Base-by-base conservation (phyloP, 768 basidiomycete genomes). In the Candolleomyces eurysporus region DNA sequence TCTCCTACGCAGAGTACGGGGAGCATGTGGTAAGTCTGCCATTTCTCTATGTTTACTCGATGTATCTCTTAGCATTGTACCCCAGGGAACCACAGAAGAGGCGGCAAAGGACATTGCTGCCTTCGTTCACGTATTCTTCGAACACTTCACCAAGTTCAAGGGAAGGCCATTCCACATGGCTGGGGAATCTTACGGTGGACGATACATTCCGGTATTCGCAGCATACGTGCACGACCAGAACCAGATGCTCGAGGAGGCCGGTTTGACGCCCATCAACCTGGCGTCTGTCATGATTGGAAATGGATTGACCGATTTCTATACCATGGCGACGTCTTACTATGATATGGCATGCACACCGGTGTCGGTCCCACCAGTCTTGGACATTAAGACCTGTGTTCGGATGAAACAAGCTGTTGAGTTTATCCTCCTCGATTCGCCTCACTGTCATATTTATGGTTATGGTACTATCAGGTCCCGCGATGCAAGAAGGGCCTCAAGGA, bases 141-240 rank as follows among this genome's bases (percentile, higher is more conserved):
- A 92, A 64, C 86, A 87, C 0, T 94, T 93, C 76, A 76, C 79
- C 14, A 82, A 90, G 64, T 92, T 90, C 72, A 70, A 83, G 52
- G 89, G 88, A 3, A 74, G 91, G 22, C 76, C 83, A 0, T 78
- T 94, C 49, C 89, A 92, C 64, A 77, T 93, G 55, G 80, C 90
- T 0, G 92, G 91, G 30, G 91, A 93, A 75, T 91, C 88, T 1
- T 92, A 92, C 65, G 90, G 84, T 0, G 90, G 88, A 4, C 84
- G 85, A 8, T 89, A 90, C 66, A 75, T 90, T 1, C 89, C 88
- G 0, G 75, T 89, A 1, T 94, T 93, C 61, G 92, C 90, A 0
- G 82, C 89, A 16, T 86, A 87, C 19, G 85, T 94, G 11, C 82
- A 87, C 57, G 92, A 94, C 71, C 84, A 88, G 64, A 93, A 94